Base-by-base conservation (phyloP, 345 rosid species). In the Atalantia buxifolia region DNA sequence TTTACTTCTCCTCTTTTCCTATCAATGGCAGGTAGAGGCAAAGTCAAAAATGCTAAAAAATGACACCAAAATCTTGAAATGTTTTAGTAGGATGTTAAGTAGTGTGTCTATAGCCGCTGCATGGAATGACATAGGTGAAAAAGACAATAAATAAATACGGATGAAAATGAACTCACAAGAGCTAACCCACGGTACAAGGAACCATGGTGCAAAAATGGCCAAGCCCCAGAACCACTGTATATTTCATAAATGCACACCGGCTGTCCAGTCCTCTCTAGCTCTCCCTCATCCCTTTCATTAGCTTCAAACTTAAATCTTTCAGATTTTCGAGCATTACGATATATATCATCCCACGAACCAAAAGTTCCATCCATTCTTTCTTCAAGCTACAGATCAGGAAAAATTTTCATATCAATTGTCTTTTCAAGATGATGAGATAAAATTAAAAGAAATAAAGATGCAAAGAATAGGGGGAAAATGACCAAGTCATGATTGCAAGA, bases 241-340 rank as follows among this genome's bases (percentile, higher is more conserved):
- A 97, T 90, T 89, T 97, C 98, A 80, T 97, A 97, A 71, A 97
- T 92, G 83, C 98, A 92, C 77, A 97, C 89, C 24, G 93, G 90
- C 83, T 97, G 98, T 64, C 99, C 99, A 22, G 95, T 97, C 86
- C 99, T 87, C 81, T 94, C 99, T 60, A 97, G 92, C 85, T 97
- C 99, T 77, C 98, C 99, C 87, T 97, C 98, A 83, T 94, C 99
- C 83, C 98, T 90, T 83, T 97, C 99, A 73, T 97, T 92, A 76
- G 81, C 87, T 84, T 97, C 98, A 82, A 92, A 93, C 77, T 84
- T 97, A 9, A 97, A 86, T 84, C 93, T 97, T 83, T 92, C 95
- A 53, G 98, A 85, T 87, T 83, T 97, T 78, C 98, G 90, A 80
- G 95, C 94, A 86, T 87, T 90, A 24, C 92, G 93, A 83, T 97